Evolutionary conservation across 2,329 filamentous ascomycete genomes (phyloP), one percentile per base, ranked within the genome.

Genomic region (Fusarium decemcellulare): DNA sequence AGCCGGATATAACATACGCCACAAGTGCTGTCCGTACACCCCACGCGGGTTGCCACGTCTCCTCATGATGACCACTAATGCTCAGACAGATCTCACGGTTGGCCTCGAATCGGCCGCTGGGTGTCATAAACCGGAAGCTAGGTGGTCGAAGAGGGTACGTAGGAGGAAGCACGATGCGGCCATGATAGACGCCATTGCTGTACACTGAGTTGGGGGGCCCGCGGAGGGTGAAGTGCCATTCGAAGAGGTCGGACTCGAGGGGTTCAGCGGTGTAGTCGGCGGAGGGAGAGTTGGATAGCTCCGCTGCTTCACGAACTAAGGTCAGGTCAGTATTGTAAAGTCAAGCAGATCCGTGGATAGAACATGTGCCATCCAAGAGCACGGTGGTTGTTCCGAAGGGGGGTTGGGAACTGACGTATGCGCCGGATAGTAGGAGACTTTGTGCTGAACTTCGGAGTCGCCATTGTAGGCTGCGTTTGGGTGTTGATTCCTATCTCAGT

Each of bases 41-140:
- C 96, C 96, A 99, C 1, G 96, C 96, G 0, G 96, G 96, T 86
- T 98, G 95, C 96, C 96, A 99, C 15, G 93, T 97, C 83, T 98
- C 96, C 80, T 98, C 96, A 81, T 99, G 96, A 81, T 98, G 95
- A 3, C 95, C 95, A 55, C 90, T 93, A 75, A 98, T 99, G 75
- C 90, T 93, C 15, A 99, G 89, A 78, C 96, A 99, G 73, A 99
- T 98, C 84, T 98, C 95, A 71, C 96, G 90, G 79, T 99, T 99
- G 59, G 94, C 91, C 81, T 98, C 96, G 81, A 99, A 99, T 66
- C 96, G 90, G 56, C 95, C 96, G 29, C 90, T 93, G 0, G 96
- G 94, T 0, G 96, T 98, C 8, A 94, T 86, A 84, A 99, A 98
- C 74, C 96, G 93, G 85, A 99, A 98, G n/a, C 90, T 92, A 0